Percentiles rank a stretch among this genome's conserved stretches.
These are phyloP conservation scores for Schizopora paradoxa DNA, from an alignment of 1,284 basidiomycete genomes.

Conservation along the genomic window DNA sequence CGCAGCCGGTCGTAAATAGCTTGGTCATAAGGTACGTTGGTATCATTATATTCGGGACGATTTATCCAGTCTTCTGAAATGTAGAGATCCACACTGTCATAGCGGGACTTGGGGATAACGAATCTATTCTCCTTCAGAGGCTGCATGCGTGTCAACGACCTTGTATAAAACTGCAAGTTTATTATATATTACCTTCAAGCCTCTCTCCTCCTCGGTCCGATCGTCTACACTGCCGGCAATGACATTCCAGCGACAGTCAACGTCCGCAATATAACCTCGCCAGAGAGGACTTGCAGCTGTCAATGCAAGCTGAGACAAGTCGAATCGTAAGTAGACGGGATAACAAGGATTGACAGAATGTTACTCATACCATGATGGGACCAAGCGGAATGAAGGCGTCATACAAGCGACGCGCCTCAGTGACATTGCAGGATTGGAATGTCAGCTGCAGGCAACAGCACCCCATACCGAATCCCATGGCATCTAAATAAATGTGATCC, in stretches of 20 bases:
- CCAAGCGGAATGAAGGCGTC: constrained; percentile 93
- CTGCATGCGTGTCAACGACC: constrained; percentile 34
- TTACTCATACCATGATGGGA: constrained; percentile 85
- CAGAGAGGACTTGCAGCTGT: constrained; percentile 93
- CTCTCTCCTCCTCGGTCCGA: constrained; percentile 91
- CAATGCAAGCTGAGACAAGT: constrained; percentile 68
- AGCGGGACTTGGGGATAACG: constrained; percentile 91
- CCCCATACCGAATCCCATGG: constrained; percentile 99
- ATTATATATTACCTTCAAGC: constrained; percentile 55
- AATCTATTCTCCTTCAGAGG: constrained; percentile 72
- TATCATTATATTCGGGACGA: constrained; percentile 92
- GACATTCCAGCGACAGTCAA: constrained; percentile 98
- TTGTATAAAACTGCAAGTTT: neutral
- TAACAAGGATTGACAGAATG: neutral
- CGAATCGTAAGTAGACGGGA: neutral
- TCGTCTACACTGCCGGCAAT: constrained; percentile 97
- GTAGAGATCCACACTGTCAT: constrained; percentile 94
- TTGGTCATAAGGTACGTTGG: constrained; percentile 74
- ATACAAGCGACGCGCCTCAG: constrained; percentile 89
- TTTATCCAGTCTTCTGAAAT: constrained; percentile 86
- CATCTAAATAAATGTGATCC: constrained; percentile 97
- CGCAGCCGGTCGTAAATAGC: constrained; percentile 67
- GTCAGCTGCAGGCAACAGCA: constrained; percentile 98
- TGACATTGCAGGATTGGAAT: constrained; percentile 93
- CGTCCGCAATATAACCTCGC: constrained; percentile 92